phyloP scores from a whole-genome alignment of 345 rosid genomes.

The Lepidium didymum region DNA sequence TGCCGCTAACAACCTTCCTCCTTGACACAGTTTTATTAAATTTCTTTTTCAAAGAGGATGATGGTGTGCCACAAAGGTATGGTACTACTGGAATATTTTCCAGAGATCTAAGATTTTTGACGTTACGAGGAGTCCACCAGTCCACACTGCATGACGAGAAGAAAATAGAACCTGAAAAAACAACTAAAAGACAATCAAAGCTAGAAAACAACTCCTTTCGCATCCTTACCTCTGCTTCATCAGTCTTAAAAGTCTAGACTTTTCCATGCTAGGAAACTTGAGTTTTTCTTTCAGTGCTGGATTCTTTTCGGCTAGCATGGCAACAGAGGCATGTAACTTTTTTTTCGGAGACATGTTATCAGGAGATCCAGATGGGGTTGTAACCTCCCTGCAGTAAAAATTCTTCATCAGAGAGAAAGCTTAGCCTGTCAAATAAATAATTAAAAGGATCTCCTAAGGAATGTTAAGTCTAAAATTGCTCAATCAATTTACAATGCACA shows the following conservation, averaged over 20 bases:
- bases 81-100: conserved; percentile 29
- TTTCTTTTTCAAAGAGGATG: conserved; percentile 6
- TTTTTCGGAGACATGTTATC: conserved; percentile 3
- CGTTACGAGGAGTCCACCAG: conserved; percentile 29
- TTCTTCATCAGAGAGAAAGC: not conserved
- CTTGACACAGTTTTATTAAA: not conserved
- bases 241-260: conserved; percentile 30
- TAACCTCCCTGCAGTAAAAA: conserved; percentile 21
- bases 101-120: conserved; percentile 20
- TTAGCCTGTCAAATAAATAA: not conserved
- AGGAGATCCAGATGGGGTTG: conserved; percentile 5
- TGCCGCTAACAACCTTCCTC: conserved; percentile 1
- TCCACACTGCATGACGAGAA: conserved; percentile 29
- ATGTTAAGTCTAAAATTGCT: not conserved
- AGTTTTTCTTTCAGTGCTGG: conserved; percentile 30
- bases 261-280: conserved; percentile 26
- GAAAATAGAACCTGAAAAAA: conserved; percentile 7
- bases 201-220: not conserved
- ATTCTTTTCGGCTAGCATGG: conserved; percentile 26
- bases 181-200: not conserved
- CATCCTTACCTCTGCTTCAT: conserved; percentile 27
- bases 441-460: not conserved
- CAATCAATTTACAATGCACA: not conserved
- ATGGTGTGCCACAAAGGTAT: conserved; percentile 27
- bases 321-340: conserved; percentile 18